A percentile compares a stretch with the other conserved stretches of the same genome.
Conservation (phyloP, 257 asterid genomes). For the Capsicum rhomboideum region DNA sequence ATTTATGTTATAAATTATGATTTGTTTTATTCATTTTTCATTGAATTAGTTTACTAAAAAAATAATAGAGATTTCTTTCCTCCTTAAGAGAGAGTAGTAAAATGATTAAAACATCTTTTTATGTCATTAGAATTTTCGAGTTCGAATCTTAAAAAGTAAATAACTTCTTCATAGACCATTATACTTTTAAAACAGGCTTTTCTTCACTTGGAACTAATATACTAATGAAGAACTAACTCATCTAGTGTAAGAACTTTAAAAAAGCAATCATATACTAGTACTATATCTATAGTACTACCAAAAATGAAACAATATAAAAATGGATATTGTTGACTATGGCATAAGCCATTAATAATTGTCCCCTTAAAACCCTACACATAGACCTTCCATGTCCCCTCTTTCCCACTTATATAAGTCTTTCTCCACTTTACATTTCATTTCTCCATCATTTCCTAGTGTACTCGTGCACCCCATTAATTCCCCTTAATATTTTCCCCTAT, state of each 20-base stretch:
- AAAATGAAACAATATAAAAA: neutral
- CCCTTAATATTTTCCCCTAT: too few species aligned
- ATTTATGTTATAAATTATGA: too few species aligned
- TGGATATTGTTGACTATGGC: neutral
- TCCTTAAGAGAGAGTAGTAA: too few species aligned
- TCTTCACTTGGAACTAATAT: neutral
- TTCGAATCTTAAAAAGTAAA: too few species aligned
- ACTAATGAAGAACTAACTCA: neutral
- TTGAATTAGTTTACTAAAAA: too few species aligned
- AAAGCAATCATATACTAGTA: neutral
- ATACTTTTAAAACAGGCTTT: too few species aligned
- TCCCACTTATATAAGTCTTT: neutral
- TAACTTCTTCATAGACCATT: too few species aligned
- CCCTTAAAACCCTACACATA: conserved; percentile 59
- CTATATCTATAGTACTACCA: too few species aligned
- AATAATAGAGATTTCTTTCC: too few species aligned
- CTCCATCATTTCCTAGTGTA: neutral
- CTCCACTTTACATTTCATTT: conserved; percentile 14
- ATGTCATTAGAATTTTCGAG: too few species aligned
- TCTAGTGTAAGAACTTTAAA: neutral
- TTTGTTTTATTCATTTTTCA: too few species aligned
- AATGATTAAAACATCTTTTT: too few species aligned
- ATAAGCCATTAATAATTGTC: conserved; percentile 13
- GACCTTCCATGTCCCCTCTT: conserved; percentile 47
- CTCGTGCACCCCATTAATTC: conserved; percentile 6